phyloP scores from a whole-genome alignment of 352 stramenopile genomes.

The Phytophthora litchii region DNA sequence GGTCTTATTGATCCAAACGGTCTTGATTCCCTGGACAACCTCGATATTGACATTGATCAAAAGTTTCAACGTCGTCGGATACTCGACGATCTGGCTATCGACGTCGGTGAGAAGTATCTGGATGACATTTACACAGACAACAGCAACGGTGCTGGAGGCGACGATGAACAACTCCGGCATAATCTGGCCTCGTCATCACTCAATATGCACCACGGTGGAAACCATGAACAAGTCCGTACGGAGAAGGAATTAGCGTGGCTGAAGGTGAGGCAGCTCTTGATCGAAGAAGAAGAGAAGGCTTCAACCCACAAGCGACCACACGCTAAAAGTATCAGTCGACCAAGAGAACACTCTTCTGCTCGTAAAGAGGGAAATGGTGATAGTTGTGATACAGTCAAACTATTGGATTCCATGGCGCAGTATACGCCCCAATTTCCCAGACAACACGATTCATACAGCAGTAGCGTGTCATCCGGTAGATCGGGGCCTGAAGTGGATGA shows the following conservation, averaged over 20 bases:
- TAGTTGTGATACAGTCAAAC: background rate
- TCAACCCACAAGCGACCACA: conserved; percentile 6
- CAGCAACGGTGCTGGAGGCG: conserved; percentile 6
- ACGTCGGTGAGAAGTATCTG: conserved; percentile 60
- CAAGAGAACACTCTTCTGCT: background rate
- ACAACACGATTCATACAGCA: conserved; percentile 1
- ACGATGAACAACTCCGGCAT: no score
- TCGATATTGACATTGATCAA: conserved; percentile 15
- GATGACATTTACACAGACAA: conserved; percentile 66
- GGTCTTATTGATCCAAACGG: conserved; percentile 47
- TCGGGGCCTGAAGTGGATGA: background rate
- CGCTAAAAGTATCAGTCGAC: conserved; percentile 10
- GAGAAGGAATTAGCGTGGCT: conserved; percentile 40
- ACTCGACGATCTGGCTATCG: conserved; percentile 60
- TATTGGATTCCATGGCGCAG: background rate
- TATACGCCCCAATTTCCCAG: no score
- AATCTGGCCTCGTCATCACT: no score
- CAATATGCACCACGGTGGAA: no score
- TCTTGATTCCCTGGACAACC: conserved; percentile 36
- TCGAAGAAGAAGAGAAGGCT: conserved; percentile 40
- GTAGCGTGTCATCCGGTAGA: background rate
- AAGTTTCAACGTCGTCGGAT: conserved; percentile 26
- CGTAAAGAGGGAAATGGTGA: no score
- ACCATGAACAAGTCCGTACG: background rate
- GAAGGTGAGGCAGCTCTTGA: conserved; percentile 46